Conservation (phyloP, 805 yeast genomes). For the Cyberlindnera saturnus region DNA sequence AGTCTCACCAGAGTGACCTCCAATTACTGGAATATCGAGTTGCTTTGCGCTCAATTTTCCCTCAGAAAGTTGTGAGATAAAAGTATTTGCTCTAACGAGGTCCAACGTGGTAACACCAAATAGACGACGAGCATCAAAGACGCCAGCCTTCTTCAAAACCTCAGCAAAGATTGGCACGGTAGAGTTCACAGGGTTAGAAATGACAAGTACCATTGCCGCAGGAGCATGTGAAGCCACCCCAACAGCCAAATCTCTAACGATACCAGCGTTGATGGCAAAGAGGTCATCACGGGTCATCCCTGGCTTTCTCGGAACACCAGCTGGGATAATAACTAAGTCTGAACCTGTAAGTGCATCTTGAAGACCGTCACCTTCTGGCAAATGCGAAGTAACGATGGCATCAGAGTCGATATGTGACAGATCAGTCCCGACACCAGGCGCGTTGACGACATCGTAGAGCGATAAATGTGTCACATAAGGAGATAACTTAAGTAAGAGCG, state of each 20-base stretch:
- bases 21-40: conserved; percentile 61
- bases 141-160: conserved; percentile 65
- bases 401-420: conserved; percentile 74
- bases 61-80: conserved; percentile 17
- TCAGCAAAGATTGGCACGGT: conserved; percentile 82
- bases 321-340: conserved; percentile 84
- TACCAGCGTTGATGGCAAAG: conserved; percentile 78
- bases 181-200: conserved; percentile 81
- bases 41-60: conserved; percentile 12
- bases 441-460: conserved; percentile 67
- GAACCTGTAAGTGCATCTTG: conserved; percentile 68
- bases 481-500: conserved; percentile 62
- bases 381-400: conserved; percentile 56
- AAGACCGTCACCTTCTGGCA: conserved; percentile 63
- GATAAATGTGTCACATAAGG: conserved; percentile 66
- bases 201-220: conserved; percentile 58
- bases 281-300: conserved; percentile 87
- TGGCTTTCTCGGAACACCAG: conserved; percentile 86
- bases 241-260: conserved; percentile 70
- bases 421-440: conserved; percentile 80
- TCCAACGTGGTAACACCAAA: conserved; percentile 84
- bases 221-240: conserved; percentile 64
- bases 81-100: conserved; percentile 70
- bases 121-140: conserved; percentile 67
- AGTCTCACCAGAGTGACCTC: conserved; percentile 83